These are phyloP conservation scores for Cryptococcus maquisensis DNA, from an alignment of 1,284 basidiomycete genomes.

Conservation along the genomic window DNA sequence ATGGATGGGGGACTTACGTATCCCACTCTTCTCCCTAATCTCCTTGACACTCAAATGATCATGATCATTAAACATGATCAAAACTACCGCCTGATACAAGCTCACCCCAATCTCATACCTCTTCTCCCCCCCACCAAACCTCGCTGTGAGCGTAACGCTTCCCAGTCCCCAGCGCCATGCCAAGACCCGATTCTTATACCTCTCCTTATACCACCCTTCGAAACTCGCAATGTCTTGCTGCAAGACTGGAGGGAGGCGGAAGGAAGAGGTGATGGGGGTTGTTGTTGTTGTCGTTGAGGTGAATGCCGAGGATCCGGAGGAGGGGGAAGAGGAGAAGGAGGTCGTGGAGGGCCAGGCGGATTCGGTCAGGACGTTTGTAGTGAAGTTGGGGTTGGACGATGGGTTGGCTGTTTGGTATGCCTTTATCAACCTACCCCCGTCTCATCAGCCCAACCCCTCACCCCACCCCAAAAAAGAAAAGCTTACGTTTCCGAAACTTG, in stretches of 20 bases:
- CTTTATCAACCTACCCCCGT: constrained; percentile 46
- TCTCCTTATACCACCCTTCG: constrained; percentile 64
- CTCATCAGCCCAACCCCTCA: neutral
- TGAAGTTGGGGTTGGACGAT: constrained; percentile 46
- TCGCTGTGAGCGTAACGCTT: constrained; percentile 65
- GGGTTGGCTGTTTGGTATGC: constrained; percentile 49
- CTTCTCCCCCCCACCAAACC: constrained; percentile 53
- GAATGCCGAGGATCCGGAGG: no score
- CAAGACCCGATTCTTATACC: constrained; percentile 68
- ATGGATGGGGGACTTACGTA: constrained; percentile 58
- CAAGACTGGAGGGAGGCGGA: constrained; percentile 56
- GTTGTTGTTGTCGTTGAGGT: neutral
- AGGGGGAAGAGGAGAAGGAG: neutral
- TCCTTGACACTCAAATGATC: constrained; percentile 59
- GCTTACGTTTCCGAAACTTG: constrained; percentile 46
- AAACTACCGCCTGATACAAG: constrained; percentile 78
- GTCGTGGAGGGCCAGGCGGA: constrained; percentile 56
- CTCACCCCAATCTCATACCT: constrained; percentile 86
- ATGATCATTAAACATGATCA: constrained; percentile 84
- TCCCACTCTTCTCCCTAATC: constrained; percentile 65
- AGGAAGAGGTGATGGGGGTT: constrained; percentile 26
- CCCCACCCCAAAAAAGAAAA: neutral
- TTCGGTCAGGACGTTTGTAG: constrained; percentile 55
- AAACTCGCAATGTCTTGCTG: constrained; percentile 63
- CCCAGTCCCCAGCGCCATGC: constrained; percentile 80